These are phyloP conservation scores for Fraxinus paxiana DNA, from an alignment of 305 asterid genomes.

Conservation along the genomic window DNA sequence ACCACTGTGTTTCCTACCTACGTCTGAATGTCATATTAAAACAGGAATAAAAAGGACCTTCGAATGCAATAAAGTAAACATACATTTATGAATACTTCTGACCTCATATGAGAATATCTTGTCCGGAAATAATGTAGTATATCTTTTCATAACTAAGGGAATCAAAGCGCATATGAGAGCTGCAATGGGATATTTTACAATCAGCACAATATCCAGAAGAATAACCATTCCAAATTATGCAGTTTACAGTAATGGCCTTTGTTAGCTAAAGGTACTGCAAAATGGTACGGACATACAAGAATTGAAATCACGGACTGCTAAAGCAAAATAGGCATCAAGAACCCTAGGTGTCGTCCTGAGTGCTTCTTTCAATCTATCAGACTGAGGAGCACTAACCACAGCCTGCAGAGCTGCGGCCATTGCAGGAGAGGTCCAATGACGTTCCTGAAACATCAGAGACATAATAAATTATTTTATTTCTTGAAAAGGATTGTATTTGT, in stretches of 20 bases:
- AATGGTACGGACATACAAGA: slow-evolving; percentile 45
- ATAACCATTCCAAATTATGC: slow-evolving; percentile 11
- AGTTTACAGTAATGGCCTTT: background rate
- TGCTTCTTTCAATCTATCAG: slow-evolving; percentile 75
- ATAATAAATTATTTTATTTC: slow-evolving; percentile 1
- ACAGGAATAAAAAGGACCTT: background rate
- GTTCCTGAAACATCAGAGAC: slow-evolving; percentile 59
- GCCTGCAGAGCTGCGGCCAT: slow-evolving; percentile 80
- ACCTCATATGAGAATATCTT: slow-evolving; percentile 75
- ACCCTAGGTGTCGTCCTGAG: slow-evolving; percentile 70
- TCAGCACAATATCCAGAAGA: slow-evolving; percentile 23
- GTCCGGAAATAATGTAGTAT: slow-evolving; percentile 79
- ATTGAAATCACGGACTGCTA: slow-evolving; percentile 59
- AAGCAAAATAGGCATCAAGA: slow-evolving; percentile 63
- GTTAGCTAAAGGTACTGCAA: slow-evolving; percentile 25
- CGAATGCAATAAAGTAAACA: background rate
- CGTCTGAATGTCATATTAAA: background rate
- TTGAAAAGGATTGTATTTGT: slow-evolving; percentile 12
- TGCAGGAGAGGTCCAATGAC: slow-evolving; percentile 92
- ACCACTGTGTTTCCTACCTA: background rate
- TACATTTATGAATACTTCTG: slow-evolving; percentile 14
- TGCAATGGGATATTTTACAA: slow-evolving; percentile 35
- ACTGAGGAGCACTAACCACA: slow-evolving; percentile 53
- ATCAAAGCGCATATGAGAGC: slow-evolving; percentile 79
- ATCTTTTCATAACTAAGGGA: slow-evolving; percentile 78